A percentile compares a stretch with the other conserved stretches of the same genome.
Evolutionary conservation across 225 moss, liverwort and hornwort species (phyloP).

Genomic region (Asterella californica): DNA sequence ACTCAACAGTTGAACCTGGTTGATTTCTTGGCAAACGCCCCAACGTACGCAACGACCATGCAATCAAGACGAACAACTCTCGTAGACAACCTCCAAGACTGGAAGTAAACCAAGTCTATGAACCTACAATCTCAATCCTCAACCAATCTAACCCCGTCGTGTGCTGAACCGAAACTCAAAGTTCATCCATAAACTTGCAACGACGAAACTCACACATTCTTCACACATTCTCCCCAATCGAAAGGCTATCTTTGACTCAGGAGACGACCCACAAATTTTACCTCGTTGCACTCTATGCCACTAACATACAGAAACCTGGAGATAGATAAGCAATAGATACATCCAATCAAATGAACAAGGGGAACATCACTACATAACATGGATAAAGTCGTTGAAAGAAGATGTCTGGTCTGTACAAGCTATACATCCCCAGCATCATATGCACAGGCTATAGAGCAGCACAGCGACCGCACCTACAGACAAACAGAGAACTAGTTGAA

Average conservation of each 20-base stretch:
- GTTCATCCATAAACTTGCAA: constrained; percentile 2
- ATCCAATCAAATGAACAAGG: not conserved
- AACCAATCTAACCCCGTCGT: not conserved
- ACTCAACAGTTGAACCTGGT: no score
- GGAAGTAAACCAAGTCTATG: not conserved
- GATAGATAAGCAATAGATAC: no score
- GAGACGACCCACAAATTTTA: not conserved
- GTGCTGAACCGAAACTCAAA: not conserved
- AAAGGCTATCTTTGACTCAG: not conserved
- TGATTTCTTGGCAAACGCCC: not conserved
- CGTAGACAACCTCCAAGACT: not conserved
- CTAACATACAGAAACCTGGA: not conserved
- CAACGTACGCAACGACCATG: not conserved
- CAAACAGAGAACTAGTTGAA: constrained; percentile 10
- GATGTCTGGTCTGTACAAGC: constrained; percentile 5
- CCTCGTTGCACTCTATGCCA: not conserved
- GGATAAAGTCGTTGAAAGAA: not conserved
- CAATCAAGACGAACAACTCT: not conserved
- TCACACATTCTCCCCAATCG: not conserved
- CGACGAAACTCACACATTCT: not conserved
- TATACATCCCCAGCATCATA: constrained; percentile 7
- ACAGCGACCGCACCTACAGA: constrained; percentile 5
- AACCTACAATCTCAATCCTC: not conserved
- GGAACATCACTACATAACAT: not conserved
- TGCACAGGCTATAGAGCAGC: constrained; percentile 5